phyloP scores from a whole-genome alignment of 495 filamentous ascomycete species.

The Schizothecium vesticola region DNA sequence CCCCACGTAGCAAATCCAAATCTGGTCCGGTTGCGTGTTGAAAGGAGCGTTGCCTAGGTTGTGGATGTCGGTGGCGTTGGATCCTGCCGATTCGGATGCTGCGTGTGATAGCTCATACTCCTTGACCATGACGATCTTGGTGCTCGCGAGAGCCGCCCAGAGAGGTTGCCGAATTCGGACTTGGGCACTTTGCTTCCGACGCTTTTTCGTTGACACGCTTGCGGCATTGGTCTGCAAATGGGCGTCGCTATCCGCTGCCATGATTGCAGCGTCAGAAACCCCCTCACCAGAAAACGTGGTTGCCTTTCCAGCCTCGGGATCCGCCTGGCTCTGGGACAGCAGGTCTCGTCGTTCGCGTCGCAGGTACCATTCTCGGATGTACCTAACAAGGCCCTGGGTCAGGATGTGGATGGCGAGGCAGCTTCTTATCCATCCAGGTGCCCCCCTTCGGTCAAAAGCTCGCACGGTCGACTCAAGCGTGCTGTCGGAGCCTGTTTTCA shows the following conservation, averaged over 20 bases:
- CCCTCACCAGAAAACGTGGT: constrained; percentile 25
- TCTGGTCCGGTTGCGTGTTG: constrained; percentile 61
- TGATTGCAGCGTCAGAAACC: constrained; percentile 37
- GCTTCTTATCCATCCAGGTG: constrained; percentile 50
- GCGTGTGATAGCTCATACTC: constrained; percentile 85
- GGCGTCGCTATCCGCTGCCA: constrained; percentile 44
- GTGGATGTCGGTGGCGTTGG: constrained; percentile 69
- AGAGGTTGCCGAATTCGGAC: constrained; percentile 86
- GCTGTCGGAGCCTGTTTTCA: constrained; percentile 35
- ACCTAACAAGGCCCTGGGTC: constrained; percentile 68
- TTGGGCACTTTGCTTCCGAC: constrained; percentile 80
- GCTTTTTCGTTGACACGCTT: constrained; percentile 62
- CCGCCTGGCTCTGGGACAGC: constrained; percentile 37
- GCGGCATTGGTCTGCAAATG: constrained; percentile 25
- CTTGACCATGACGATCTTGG: constrained; percentile 88
- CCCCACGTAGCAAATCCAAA: constrained; percentile 84
- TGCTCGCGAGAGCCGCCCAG: constrained; percentile 90
- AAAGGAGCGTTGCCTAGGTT: constrained; percentile 78
- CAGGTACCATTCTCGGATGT: constrained; percentile 56
- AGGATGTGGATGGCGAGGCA: constrained; percentile 83
- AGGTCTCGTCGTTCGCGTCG: constrained; percentile 47
- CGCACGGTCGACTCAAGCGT: constrained; percentile 37
- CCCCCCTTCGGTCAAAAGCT: constrained; percentile 43
- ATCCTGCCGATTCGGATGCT: constrained; percentile 63
- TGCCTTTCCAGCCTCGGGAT: constrained; percentile 46